Percentiles rank a stretch among this genome's conserved stretches.
These are phyloP conservation scores for Fomitopsis serialis DNA, from an alignment of 768 basidiomycete genomes.

Conservation along the genomic window DNA sequence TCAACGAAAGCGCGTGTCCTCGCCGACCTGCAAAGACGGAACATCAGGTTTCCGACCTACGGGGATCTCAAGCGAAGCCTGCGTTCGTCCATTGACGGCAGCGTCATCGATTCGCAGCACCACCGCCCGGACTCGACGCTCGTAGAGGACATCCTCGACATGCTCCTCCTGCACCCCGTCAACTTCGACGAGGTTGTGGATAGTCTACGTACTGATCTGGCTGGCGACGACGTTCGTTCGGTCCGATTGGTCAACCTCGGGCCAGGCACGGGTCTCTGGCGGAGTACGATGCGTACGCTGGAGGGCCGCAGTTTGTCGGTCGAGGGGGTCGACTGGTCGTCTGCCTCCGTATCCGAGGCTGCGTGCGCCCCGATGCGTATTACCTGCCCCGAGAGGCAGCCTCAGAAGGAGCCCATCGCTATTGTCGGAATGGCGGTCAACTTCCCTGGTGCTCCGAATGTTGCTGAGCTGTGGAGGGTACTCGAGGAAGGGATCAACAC, in stretches of 20 bases:
- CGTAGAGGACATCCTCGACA: slow-evolving; percentile 10
- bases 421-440: slow-evolving; percentile 68
- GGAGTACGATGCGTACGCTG: slow-evolving; percentile 5
- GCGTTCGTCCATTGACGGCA: slow-evolving; percentile 10
- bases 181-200: slow-evolving; percentile 13
- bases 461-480: slow-evolving; percentile 50
- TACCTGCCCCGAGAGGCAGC: not conserved
- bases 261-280: slow-evolving; percentile 14
- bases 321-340: slow-evolving; percentile 3
- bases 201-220: not conserved
- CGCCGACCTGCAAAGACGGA: slow-evolving; percentile 1
- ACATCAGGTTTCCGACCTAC: slow-evolving; percentile 7
- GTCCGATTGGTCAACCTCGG: slow-evolving; percentile 10
- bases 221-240: not conserved
- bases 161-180: slow-evolving; percentile 13
- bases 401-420: slow-evolving; percentile 39
- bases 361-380: not conserved
- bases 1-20: slow-evolving; percentile 7
- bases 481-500: slow-evolving; percentile 54
- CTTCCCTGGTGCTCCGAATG: slow-evolving; percentile 45
- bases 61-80: not conserved
- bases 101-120: not conserved
- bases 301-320: not conserved
- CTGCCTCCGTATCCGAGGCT: not conserved
- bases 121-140: not conserved